Percentiles rank a stretch among this genome's conserved stretches.
Evolutionary conservation across 495 filamentous ascomycete species (phyloP).

Genomic region (Tuber melanosporum): DNA sequence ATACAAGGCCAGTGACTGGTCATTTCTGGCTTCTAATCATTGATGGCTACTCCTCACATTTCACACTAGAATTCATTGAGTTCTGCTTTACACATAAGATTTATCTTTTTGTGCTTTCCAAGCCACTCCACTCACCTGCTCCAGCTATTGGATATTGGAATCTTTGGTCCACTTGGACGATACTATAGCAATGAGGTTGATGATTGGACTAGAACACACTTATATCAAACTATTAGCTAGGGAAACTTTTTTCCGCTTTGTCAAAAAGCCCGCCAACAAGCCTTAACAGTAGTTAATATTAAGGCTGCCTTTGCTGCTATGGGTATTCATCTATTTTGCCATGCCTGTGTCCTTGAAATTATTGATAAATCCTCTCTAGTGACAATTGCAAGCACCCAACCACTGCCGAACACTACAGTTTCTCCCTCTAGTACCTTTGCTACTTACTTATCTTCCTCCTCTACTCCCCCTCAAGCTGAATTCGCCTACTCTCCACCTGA

Average conservation of each 20-base stretch:
- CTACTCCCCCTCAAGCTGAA: too few relatives aligned
- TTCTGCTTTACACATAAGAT: slow-evolving; percentile 16
- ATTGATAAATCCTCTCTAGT: slow-evolving; percentile 1
- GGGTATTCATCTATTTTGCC: neutral
- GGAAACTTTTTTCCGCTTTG: slow-evolving; percentile 15
- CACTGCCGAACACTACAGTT: accelerated
- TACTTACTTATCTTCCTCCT: too few relatives aligned
- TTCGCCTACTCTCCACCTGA: neutral
- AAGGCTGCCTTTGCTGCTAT: slow-evolving; percentile 10
- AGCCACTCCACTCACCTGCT: slow-evolving; percentile 9
- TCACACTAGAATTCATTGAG: slow-evolving; percentile 10
- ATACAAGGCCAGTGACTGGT: neutral
- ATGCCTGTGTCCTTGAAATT: neutral
- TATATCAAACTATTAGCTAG: neutral
- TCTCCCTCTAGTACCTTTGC: neutral
- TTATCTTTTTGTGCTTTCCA: slow-evolving; percentile 10
- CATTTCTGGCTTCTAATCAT: slow-evolving; percentile 10
- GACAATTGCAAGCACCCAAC: neutral
- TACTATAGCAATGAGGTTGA: slow-evolving; percentile 17
- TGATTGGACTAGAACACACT: slow-evolving; percentile 5
- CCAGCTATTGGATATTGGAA: neutral
- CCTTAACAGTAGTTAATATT: slow-evolving; percentile 16
- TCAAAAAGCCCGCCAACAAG: neutral
- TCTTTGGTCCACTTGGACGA: slow-evolving; percentile 5
- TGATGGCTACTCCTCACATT: slow-evolving; percentile 17